Evolutionary conservation across 805 yeast species (phyloP).

Genomic region (Hanseniaspora clermontiae): DNA sequence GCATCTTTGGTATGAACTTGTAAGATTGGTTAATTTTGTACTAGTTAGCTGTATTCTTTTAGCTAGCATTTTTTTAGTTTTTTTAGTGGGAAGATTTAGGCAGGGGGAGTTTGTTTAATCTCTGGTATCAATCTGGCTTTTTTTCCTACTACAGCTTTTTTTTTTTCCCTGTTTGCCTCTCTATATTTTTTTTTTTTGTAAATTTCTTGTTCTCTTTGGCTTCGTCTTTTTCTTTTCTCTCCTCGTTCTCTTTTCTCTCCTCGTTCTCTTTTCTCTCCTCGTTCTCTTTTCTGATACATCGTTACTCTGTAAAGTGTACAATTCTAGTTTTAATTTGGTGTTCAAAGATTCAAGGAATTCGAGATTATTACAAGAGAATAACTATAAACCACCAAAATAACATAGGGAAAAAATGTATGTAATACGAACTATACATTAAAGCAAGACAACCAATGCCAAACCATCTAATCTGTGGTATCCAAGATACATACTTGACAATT

Average conservation of each 20-base stretch:
- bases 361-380: background rate
- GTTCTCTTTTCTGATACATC: background rate
- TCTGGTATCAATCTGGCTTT: too few relatives aligned
- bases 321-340: background rate
- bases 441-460: background rate
- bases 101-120: too few relatives aligned
- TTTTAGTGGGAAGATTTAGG: too few relatives aligned
- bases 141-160: background rate
- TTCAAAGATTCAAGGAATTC: background rate
- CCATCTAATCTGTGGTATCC: background rate
- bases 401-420: constrained; percentile 14
- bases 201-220: background rate
- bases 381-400: constrained; percentile 11
- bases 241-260: background rate
- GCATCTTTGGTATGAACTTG: too few relatives aligned
- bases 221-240: background rate
- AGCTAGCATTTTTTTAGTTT: too few relatives aligned
- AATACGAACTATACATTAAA: background rate
- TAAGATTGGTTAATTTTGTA: too few relatives aligned
- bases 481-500: background rate
- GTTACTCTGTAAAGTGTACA: background rate
- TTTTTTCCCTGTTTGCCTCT: background rate
- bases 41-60: too few relatives aligned
- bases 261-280: background rate
- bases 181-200: too few relatives aligned